These are phyloP conservation scores for Candida coleopterorum DNA, from an alignment of 805 yeast genomes.

Conservation along the genomic window DNA sequence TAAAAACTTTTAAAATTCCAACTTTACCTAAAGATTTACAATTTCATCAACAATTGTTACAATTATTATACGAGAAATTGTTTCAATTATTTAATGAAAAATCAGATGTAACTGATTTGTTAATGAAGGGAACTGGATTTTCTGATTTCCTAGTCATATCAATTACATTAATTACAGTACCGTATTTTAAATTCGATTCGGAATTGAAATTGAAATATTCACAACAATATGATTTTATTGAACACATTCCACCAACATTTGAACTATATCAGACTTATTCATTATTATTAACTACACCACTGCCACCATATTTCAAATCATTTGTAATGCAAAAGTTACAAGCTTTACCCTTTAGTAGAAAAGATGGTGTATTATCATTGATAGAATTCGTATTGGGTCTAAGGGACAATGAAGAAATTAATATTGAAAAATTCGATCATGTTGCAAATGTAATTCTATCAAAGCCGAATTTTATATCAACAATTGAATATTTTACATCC, in stretches of 20 bases:
- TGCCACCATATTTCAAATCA: conserved; percentile 42
- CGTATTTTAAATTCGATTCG: conserved; percentile 16
- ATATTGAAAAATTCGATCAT: conserved; percentile 59
- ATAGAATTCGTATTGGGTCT: conserved; percentile 75
- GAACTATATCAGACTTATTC: conserved; percentile 60
- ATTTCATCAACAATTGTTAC: conserved; percentile 18
- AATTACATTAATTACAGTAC: conserved; percentile 38
- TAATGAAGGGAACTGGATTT: conserved; percentile 63
- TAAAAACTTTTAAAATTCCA: conserved; percentile 20
- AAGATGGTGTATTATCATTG: conserved; percentile 67
- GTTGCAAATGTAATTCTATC: conserved; percentile 62
- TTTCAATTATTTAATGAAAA: conserved; percentile 29
- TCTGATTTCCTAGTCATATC: conserved; percentile 54
- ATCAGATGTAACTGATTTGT: conserved; percentile 48
- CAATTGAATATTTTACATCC: conserved; percentile 48
- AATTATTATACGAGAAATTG: conserved; percentile 28
- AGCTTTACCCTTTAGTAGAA: conserved; percentile 42
- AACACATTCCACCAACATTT: conserved; percentile 57
- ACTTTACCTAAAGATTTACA: conserved; percentile 7
- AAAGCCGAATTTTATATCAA: conserved; percentile 50
- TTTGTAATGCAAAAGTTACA: conserved; percentile 50
- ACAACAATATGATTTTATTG: conserved; percentile 19
- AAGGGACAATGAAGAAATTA: conserved; percentile 66
- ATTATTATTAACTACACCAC: conserved; percentile 46
- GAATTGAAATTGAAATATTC: neutral